These are phyloP conservation scores for Penstemon barbatus DNA, from an alignment of 257 asterid genomes.

Conservation along the genomic window DNA sequence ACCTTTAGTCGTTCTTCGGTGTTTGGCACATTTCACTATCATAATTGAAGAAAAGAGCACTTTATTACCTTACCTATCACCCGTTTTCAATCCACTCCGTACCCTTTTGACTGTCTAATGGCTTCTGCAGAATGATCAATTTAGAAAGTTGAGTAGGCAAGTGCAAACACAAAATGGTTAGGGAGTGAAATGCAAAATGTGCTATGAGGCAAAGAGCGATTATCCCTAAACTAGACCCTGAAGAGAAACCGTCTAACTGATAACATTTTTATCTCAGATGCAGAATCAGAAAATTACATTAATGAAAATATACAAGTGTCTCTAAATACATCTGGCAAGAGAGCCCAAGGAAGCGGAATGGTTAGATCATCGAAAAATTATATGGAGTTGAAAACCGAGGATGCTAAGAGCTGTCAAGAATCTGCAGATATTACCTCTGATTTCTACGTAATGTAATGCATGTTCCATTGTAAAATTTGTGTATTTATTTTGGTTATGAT, in stretches of 20 bases:
- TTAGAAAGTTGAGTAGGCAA: too few relatives aligned
- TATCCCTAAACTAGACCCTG: too few relatives aligned
- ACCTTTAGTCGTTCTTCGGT: too few relatives aligned
- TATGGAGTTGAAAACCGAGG: constrained; percentile 39
- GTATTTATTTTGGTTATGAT: constrained; percentile 10
- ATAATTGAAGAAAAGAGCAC: too few relatives aligned
- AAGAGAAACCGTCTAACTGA: neutral
- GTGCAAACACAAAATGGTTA: too few relatives aligned
- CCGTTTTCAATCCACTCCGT: too few relatives aligned
- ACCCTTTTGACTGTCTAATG: too few relatives aligned
- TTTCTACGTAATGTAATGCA: constrained; percentile 65
- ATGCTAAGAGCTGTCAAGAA: constrained; percentile 24
- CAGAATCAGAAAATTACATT: constrained; percentile 29
- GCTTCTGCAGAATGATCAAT: too few relatives aligned
- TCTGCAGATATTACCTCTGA: constrained; percentile 51
- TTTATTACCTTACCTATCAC: too few relatives aligned
- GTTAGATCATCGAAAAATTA: constrained; percentile 31
- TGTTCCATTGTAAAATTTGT: neutral
- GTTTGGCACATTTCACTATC: too few relatives aligned
- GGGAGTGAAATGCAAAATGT: too few relatives aligned
- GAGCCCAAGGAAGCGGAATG: constrained; percentile 30
- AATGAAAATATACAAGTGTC: constrained; percentile 33
- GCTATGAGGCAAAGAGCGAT: too few relatives aligned
- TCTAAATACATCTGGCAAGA: constrained; percentile 24
- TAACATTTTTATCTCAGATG: constrained; percentile 35